Conservation (phyloP, 2,329 filamentous ascomycete species). For the Pleoardoris graminearum region DNA sequence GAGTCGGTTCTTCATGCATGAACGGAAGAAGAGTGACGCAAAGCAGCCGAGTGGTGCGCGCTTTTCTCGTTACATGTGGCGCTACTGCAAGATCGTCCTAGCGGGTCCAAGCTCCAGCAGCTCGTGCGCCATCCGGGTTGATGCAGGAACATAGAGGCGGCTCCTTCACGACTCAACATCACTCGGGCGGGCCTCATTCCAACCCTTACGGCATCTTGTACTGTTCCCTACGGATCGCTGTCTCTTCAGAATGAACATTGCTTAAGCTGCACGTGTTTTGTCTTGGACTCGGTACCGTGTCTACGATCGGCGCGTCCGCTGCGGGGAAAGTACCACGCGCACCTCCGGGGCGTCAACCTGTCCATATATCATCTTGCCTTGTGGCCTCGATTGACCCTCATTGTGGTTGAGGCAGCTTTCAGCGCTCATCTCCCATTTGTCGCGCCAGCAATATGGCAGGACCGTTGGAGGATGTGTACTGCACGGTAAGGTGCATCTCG, state of each 20-base stretch:
- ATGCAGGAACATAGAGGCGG: slow-evolving; percentile 4
- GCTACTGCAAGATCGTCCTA: slow-evolving; percentile 2
- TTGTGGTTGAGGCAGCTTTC: background rate
- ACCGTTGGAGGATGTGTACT: slow-evolving; percentile 63
- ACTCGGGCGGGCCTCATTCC: slow-evolving; percentile 8
- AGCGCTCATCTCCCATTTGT: slow-evolving; percentile 1
- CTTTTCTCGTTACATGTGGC: background rate
- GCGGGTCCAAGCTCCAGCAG: slow-evolving; percentile 6
- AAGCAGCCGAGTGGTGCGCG: background rate
- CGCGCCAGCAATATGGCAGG: slow-evolving; percentile 34
- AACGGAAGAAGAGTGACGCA: slow-evolving; percentile 1
- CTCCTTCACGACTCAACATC: background rate
- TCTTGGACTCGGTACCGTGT: slow-evolving; percentile 21
- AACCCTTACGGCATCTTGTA: background rate
- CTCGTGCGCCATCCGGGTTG: background rate
- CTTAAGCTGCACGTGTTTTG: slow-evolving; percentile 4
- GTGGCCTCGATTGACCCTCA: slow-evolving; percentile 2
- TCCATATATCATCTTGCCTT: slow-evolving; percentile 7
- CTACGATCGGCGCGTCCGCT: slow-evolving; percentile 27
- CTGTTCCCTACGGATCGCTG: slow-evolving; percentile 13
- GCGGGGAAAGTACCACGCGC: slow-evolving; percentile 31
- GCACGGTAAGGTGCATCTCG: slow-evolving; percentile 56
- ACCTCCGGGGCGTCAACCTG: slow-evolving; percentile 7
- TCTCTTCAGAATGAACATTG: slow-evolving; percentile 20
- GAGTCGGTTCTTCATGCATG: too few relatives aligned